A percentile compares a stretch with the other conserved stretches of the same genome.
phyloP scores from a whole-genome alignment of 2,329 filamentous ascomycete species.

The Cladophialophora yegresii region DNA sequence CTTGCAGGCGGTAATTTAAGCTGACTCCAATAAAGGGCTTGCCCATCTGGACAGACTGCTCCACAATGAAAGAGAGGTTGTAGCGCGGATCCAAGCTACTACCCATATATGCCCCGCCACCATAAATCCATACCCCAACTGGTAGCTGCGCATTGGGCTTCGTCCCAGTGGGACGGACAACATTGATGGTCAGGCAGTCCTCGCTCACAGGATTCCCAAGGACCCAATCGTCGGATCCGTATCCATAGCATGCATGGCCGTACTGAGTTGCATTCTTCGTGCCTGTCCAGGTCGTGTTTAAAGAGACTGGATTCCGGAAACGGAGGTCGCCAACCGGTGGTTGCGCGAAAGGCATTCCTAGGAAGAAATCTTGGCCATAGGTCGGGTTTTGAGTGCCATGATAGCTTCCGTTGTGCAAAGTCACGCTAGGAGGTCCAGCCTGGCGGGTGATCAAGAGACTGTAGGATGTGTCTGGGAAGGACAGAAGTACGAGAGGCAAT shows the following conservation, averaged over 20 bases:
- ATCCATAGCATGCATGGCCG: constrained; percentile 51
- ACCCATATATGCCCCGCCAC: constrained; percentile 54
- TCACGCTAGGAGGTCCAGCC: constrained; percentile 18
- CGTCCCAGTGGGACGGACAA: constrained; percentile 57
- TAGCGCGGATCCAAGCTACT: constrained; percentile 58
- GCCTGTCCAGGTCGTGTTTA: constrained; percentile 52
- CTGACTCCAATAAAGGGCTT: constrained; percentile 58
- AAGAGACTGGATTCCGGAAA: constrained; percentile 54
- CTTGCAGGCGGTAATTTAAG: constrained; percentile 57
- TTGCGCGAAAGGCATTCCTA: constrained; percentile 40
- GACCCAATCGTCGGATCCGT: constrained; percentile 43
- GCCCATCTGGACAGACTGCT: constrained; percentile 54
- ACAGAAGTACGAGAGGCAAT: background rate
- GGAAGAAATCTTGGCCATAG: constrained; percentile 52
- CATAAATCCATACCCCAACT: constrained; percentile 63
- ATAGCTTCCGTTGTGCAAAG: constrained; percentile 52
- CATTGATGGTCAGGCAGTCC: constrained; percentile 49
- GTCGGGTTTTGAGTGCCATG: constrained; percentile 45
- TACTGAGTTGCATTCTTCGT: constrained; percentile 40
- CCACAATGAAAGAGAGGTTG: constrained; percentile 63
- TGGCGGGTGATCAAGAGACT: constrained; percentile 4
- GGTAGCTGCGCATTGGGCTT: constrained; percentile 50
- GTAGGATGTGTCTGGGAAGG: constrained; percentile 1
- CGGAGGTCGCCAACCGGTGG: constrained; percentile 54
- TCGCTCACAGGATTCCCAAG: constrained; percentile 48